Percentiles rank a stretch among this genome's conserved stretches.
Evolutionary conservation across 2,329 filamentous ascomycete genomes (phyloP).

Genomic region (Helminthosporium solani): DNA sequence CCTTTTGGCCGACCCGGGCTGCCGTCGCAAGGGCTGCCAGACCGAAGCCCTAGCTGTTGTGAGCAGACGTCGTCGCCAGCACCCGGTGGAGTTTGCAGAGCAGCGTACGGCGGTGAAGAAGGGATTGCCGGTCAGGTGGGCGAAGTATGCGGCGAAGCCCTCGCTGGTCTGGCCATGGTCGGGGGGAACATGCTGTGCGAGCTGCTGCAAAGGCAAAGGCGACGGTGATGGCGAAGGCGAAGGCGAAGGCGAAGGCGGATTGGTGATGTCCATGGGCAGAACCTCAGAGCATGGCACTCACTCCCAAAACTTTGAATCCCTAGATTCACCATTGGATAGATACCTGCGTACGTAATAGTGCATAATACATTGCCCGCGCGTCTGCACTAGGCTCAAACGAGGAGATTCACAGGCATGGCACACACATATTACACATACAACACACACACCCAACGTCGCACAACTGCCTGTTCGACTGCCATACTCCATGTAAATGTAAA

Average conservation of each 20-base stretch:
- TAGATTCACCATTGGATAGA: too few relatives aligned
- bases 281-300: constrained; percentile 4
- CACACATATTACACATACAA: too few relatives aligned
- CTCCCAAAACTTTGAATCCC: constrained; percentile 10
- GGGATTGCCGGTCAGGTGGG: constrained; percentile 52
- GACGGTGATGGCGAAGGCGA: constrained; percentile 17
- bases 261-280: constrained; percentile 35
- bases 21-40: constrained; percentile 85
- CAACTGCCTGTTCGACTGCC: too few relatives aligned
- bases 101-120: constrained; percentile 57
- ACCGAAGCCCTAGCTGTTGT: constrained; percentile 68
- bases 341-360: too few relatives aligned
- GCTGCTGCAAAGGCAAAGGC: constrained; percentile 27
- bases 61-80: constrained; percentile 30
- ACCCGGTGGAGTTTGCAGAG: constrained; percentile 41
- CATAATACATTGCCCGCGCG: constrained; percentile 10
- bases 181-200: constrained; percentile 39
- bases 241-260: constrained; percentile 30
- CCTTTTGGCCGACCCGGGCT: constrained; percentile 77
- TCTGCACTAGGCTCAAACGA: constrained; percentile 9
- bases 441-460: too few relatives aligned
- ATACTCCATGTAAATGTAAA: too few relatives aligned
- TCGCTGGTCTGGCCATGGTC: constrained; percentile 30
- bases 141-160: constrained; percentile 44
- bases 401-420: constrained; percentile 3